Evolutionary conservation across 2,329 filamentous ascomycete genomes (phyloP).

Genomic region (Aureobasidium melanogenum): DNA sequence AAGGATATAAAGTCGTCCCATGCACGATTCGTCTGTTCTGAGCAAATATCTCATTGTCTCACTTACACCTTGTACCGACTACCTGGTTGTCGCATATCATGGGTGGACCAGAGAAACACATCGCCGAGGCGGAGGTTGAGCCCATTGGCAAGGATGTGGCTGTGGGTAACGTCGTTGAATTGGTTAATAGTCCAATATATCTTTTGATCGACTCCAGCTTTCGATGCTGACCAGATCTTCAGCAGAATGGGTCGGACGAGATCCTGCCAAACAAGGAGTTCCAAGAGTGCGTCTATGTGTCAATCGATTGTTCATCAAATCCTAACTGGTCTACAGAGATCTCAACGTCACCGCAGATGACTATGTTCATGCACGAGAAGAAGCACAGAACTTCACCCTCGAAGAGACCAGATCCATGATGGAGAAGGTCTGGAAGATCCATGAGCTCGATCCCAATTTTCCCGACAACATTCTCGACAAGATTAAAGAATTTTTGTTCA

Average conservation of each 20-base stretch:
- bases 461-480: slow-evolving; percentile 12
- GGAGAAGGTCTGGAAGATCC: slow-evolving; percentile 10
- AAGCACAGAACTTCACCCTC: background rate
- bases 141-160: background rate
- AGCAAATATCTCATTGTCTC: background rate
- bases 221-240: background rate
- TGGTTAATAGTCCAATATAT: background rate
- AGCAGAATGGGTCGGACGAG: background rate
- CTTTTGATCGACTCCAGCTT: too few species aligned
- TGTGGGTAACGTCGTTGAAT: background rate
- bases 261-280: background rate
- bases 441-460: slow-evolving; percentile 16
- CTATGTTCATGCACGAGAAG: background rate
- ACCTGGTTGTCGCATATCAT: background rate
- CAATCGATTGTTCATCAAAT: background rate
- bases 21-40: background rate
- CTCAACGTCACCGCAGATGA: background rate
- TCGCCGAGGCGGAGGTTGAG: background rate
- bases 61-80: background rate
- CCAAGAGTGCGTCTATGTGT: background rate
- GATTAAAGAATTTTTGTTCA: slow-evolving; percentile 14
- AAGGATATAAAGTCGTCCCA: background rate
- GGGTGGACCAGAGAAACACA: background rate
- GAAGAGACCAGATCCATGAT: background rate
- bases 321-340: background rate